Base-by-base conservation (phyloP, 2,329 filamentous ascomycete species). In the Xylariaceae sp. region DNA sequence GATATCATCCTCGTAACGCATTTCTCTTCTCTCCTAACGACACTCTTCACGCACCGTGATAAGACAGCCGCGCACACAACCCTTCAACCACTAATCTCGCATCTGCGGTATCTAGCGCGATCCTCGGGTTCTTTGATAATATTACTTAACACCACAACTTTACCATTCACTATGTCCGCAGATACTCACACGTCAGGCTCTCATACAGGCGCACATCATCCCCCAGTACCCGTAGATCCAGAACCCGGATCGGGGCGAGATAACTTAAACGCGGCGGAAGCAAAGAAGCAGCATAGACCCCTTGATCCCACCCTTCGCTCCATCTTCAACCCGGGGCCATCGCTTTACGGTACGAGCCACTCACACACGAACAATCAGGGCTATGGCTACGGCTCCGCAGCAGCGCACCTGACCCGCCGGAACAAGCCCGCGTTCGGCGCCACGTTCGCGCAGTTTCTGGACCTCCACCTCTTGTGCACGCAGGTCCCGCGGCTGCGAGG, bases 1-100 rank as follows among this genome's bases (percentile, higher is more conserved):
- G 75, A 78, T 49, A 68, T 85, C 32, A 74, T 86, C 39, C 70
- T 85, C 47, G 69, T 85, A 48, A 82, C 82, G 6, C 79, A 83
- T 67, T 77, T 82, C 64, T 78, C 79, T 2, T 62, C 72, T 13
- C 72, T 85, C 3, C 73, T 85, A 16, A 76, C 74, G 21, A 67
- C 75, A 4, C 73, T 85, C 42, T 85, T 85, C 68, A 70, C 78
- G 1, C 73, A 75, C 50, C 74, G 75, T 54, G 73, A 77, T 60
- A 78, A 71, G 54, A 63, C 70, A 3, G 63, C 72, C 33, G 82
- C 81, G 1, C 81, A 84, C 67, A 64, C 67, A 4, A 69, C 72
- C 10, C 69, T 83, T n/a, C 72, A 75, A 27, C 68, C 73, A n/a
- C 75, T 86, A 18, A 74, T 75, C 21, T 72, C 69, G 3, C 75